Conservation (phyloP, 116 monocot genomes). For the Zostera marina region DNA sequence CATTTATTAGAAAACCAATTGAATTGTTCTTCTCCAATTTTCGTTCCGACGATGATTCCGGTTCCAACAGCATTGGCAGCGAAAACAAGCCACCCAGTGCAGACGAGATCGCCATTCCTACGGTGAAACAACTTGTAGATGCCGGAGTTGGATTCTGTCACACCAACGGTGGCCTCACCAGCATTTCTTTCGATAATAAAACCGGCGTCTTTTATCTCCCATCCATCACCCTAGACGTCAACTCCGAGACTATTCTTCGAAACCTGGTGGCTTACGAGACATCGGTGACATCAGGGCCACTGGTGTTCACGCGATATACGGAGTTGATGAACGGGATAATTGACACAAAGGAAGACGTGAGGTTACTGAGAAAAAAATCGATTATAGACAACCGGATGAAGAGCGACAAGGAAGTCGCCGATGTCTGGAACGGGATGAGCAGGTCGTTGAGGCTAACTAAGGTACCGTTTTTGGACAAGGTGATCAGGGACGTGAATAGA, state of each 20-base stretch:
- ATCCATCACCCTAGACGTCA: not conserved
- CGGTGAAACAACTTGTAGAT: not conserved
- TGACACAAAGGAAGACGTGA: constrained; percentile 54
- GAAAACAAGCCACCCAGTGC: constrained; percentile 2
- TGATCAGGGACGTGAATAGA: constrained; percentile 43
- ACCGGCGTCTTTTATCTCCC: constrained; percentile 1
- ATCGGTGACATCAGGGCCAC: constrained; percentile 25
- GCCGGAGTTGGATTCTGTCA: constrained; percentile 1
- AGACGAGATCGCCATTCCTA: constrained; percentile 2
- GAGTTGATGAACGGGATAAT: constrained; percentile 78
- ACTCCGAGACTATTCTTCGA: constrained; percentile 17
- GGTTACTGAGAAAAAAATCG: constrained; percentile 25
- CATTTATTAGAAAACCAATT: not conserved
- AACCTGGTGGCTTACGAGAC: constrained; percentile 71
- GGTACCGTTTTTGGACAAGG: constrained; percentile 42
- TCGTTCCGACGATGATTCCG: not conserved
- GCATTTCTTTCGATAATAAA: constrained; percentile 1
- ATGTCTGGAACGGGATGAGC: constrained; percentile 78
- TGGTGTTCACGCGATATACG: constrained; percentile 43
- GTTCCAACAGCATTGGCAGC: not conserved
- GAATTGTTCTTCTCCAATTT: not conserved
- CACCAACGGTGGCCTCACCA: not conserved
- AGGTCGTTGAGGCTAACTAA: constrained; percentile 32
- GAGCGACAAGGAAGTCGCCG: constrained; percentile 43
- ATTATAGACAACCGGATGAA: constrained; percentile 42